Conservation (phyloP, 148 eudicot genomes). For the Simmondsia chinensis region DNA sequence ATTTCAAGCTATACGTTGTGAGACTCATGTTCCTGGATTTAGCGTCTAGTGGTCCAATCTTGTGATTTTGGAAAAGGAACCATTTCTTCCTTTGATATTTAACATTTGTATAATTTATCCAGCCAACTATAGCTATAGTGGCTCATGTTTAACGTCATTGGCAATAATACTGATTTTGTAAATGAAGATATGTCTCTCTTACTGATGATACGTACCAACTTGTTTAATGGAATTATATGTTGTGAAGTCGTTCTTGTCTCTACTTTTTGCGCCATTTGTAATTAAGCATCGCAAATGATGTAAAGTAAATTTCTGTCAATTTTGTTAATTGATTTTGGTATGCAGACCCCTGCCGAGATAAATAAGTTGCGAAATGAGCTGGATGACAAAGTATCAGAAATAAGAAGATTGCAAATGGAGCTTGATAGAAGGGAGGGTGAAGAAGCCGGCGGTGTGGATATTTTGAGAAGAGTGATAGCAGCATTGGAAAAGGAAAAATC, state of each 20-base stretch:
- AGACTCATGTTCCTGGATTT: too few species aligned
- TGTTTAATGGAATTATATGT: too few species aligned
- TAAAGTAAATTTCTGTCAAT: not conserved
- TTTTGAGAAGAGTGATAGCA: slow-evolving; percentile 44
- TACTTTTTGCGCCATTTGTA: too few species aligned
- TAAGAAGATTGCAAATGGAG: slow-evolving; percentile 52
- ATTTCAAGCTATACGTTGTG: too few species aligned
- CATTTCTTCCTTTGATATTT: too few species aligned
- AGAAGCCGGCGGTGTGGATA: slow-evolving; percentile 30
- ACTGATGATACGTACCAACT: too few species aligned
- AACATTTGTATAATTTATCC: not conserved
- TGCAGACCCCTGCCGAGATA: slow-evolving; percentile 44
- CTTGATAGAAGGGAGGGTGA: slow-evolving; percentile 36
- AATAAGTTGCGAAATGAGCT: slow-evolving; percentile 42
- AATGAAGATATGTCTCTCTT: too few species aligned
- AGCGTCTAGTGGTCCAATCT: too few species aligned
- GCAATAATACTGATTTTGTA: too few species aligned
- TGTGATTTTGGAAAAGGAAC: too few species aligned
- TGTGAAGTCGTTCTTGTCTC: too few species aligned
- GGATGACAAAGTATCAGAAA: slow-evolving; percentile 52
- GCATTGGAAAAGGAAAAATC: slow-evolving; percentile 58
- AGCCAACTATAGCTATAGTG: not conserved
- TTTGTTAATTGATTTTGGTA: not conserved
- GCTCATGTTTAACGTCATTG: not conserved
- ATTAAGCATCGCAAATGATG: too few species aligned